Percentiles rank a stretch among this genome's conserved stretches.
phyloP scores from a whole-genome alignment of 2,329 filamentous ascomycete species.

The Lecanicillium sp. region DNA sequence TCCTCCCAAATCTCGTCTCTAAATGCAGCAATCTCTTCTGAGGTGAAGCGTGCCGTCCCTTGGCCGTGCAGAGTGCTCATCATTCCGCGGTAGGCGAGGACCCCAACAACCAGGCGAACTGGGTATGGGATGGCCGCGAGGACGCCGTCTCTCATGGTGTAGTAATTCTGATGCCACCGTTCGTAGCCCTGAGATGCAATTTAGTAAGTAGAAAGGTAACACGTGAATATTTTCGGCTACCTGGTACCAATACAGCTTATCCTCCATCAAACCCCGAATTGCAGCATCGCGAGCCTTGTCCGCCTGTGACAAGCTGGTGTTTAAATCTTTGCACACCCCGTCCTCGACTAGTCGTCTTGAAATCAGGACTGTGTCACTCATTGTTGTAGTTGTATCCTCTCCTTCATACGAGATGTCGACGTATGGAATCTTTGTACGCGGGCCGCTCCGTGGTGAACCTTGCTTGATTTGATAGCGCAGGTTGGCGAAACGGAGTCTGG shows the following conservation, averaged over 20 bases:
- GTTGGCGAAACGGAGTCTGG: no score
- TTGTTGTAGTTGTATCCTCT: no score
- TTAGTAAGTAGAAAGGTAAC: no score
- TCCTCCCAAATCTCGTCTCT: conserved; percentile 40
- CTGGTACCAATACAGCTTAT: conserved; percentile 50
- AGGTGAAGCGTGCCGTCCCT: conserved; percentile 38
- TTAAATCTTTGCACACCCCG: no score
- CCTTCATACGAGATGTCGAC: no score
- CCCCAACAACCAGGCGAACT: conserved; percentile 38
- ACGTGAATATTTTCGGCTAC: no score
- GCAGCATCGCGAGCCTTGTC: conserved; percentile 38
- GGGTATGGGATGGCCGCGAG: conserved; percentile 40
- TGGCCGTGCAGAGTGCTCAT: conserved; percentile 39
- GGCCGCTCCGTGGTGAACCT: no score
- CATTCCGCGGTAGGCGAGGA: conserved; percentile 35
- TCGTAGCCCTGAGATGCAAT: conserved; percentile 29
- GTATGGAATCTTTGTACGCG: no score
- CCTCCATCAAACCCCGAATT: conserved; percentile 44
- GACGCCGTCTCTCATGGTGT: conserved; percentile 42
- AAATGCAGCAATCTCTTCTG: conserved; percentile 35
- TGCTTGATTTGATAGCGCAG: no score
- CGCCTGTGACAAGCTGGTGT: conserved; percentile 21
- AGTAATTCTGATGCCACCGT: conserved; percentile 48
- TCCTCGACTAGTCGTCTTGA: no score
- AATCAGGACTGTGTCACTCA: no score